Evolutionary conservation across 139 green algal species (phyloP).

Genomic region (Picochlorum sp.): DNA sequence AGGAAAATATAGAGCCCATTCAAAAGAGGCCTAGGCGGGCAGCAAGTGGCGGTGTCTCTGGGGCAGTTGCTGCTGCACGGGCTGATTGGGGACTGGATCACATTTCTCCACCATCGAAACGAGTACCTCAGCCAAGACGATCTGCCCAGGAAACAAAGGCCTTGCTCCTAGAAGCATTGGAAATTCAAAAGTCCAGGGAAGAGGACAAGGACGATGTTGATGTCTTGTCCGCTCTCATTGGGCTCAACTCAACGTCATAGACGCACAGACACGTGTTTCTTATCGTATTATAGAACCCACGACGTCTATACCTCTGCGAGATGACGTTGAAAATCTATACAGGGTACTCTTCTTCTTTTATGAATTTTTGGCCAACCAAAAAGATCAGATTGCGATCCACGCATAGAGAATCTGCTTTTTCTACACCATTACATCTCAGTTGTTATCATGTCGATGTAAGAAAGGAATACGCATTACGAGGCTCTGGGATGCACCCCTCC

Average conservation of each 20-base stretch:
- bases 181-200: not conserved
- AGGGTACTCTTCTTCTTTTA: no score
- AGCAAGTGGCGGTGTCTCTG: slow-evolving; percentile 26
- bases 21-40: slow-evolving; percentile 21
- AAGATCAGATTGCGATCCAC: no score
- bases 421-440: no score
- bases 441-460: no score
- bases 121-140: not conserved
- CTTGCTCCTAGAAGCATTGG: slow-evolving; percentile 20
- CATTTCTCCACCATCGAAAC: slow-evolving; percentile 25
- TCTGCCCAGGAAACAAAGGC: slow-evolving; percentile 11
- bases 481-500: no score
- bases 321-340: not conserved
- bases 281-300: no score
- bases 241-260: slow-evolving; percentile 11
- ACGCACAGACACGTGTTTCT: not conserved
- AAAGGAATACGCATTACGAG: not conserved
- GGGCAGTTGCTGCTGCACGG: slow-evolving; percentile 22
- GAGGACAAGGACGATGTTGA: slow-evolving; percentile 12
- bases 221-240: slow-evolving; percentile 25
- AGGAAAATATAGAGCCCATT: slow-evolving; percentile 2
- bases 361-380: no score
- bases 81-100: slow-evolving; percentile 20
- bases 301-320: not conserved
- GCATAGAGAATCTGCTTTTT: no score